Base-by-base conservation (phyloP, 805 yeast genomes). In the Cyberlindnera sargentensis region DNA sequence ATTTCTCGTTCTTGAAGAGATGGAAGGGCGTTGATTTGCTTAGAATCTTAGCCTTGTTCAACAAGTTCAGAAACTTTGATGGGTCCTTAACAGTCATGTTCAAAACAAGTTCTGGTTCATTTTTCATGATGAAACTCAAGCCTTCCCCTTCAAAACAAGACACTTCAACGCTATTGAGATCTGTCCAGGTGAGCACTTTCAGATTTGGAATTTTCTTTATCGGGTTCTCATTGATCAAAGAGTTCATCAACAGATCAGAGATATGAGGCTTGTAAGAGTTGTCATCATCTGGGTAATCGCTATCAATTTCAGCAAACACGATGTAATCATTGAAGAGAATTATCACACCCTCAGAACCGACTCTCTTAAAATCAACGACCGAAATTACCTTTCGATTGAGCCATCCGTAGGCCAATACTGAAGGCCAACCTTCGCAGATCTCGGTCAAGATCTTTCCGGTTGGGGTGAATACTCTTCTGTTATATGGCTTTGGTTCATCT, bases 381-480 rank as follows among this genome's bases (percentile, higher is more conserved):
- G 91, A 84, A 8, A 91, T 89, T 3, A 91, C 93, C 47, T 95
- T 73, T 48, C 98, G 71, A 32, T 82, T 76, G 28, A 88, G 60
- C 97, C 96, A 90, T 23, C 95, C 95, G 57, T 80, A 82, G 49
- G 86, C 95, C 25, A 91, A 67, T 50, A 83, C 90, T 0, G 76
- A 65, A 0, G 98, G 98, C 97, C 97, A 90, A 9, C 78, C 80
- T 11, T 77, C 71, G 3, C 96, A 95, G 20, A 89, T 62, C 53
- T 89, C 96, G 0, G 95, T 82, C 40, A 91, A 65, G 3, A 91
- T 72, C 60, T 88, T 89, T 1, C 97, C 97, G 0, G 95, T 82
- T 3, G 96, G 96, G 0, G 96, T 90, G 60, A 89, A 85, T 0
- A 88, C 80, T 49, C 96, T 66, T 42, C 80, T 70, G 47, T 73